Base-by-base conservation (phyloP, 352 stramenopile genomes). In the Blastocystis sp. region DNA sequence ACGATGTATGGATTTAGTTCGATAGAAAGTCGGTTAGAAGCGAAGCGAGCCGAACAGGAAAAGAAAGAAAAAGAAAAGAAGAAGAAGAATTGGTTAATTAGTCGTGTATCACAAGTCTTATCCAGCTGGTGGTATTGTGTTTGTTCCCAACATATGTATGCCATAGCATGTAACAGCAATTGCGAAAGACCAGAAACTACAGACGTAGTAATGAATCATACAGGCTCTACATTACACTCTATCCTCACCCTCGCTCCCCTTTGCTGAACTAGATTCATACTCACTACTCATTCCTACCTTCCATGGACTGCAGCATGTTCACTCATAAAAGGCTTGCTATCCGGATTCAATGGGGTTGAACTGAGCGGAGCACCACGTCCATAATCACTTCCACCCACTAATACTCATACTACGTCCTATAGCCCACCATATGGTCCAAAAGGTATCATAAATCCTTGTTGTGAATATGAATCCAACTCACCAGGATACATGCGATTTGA, bases 21-120 rank as follows among this genome's bases (percentile, higher is more conserved):
- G 48, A 84, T 84, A 24, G 73, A 84, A 27, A 84, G 73, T 56
- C 51, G 53, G 4, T 53, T 84, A 40, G 73, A 84, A n/a, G 73
- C 51, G 56, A 84, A 84, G 51, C 73, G 73, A 3, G 15, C 40
- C 6, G 73, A 66, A 51, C 24, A 68, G 73, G 73, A 66, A 51
- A 64, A 84, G 51, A 66, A 68, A 42, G 73, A 84, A 51, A 66
- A 68, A 51, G 53, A 62, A 37, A 22, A 66, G 44, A 27, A 60
- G 56, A 33, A 56, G 51, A 54, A 58, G 33, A 84, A 84, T 27
- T 84, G 73, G 73, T 56, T 84, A 9, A 53, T 84, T 7, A 54
- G 30, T 9, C 57, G 48, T 33, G 73, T 84, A 44, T 60, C 42
- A 24, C 64, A 44, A 15, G 73, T 84, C 5, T 40, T 84, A 22